Evolutionary conservation across 352 stramenopile species (phyloP), one percentile per base, ranked within the genome.

Genomic region (Globisporangium radiosum): DNA sequence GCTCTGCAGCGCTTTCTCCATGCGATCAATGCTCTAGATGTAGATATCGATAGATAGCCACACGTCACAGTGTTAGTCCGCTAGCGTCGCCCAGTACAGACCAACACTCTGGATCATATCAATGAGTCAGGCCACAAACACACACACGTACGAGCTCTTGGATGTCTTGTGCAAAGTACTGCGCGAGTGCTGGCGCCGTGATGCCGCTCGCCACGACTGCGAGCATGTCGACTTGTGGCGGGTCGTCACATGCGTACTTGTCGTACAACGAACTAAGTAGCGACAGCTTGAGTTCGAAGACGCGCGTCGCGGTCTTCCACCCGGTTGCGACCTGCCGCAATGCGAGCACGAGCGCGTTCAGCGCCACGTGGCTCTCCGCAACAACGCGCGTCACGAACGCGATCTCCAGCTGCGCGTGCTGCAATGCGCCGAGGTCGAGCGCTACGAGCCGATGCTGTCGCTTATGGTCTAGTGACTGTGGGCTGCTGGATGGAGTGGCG

Each of bases 101-200:
- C 25, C 25, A 33, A 33, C 25, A 33, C 25, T 33, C 25, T 33
- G 2, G 25, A 33, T 33, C 25, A 33, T 3, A 33, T 33, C 25
- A 33, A 2, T 33, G 25, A 33, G 25, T 33, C 25, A 33, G 25
- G 25, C 25, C 25, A 33, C 25, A 33, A 33, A 33, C 25, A 3
- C 19, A 19, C 7, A n/a, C 19, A 62, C 70, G 40, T 61, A 88
- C 81, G 76, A 88, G 85, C 65, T 90, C 82, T 51, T 90, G 79
- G 51, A 92, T 92, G 57, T 92, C 79, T 63, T 92, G 82, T 2
- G 82, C 79, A 63, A 92, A 92, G 50, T 87, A 92, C 55, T 92
- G 82, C 1, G 78, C 76, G 6, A 92, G 61, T 11, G 78, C 79
- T 33, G 82, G 82, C 7, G 78, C 66, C 19, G 75, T 78, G 51